Conservation (phyloP, 257 asterid species). For the Hygrophila difformis region DNA sequence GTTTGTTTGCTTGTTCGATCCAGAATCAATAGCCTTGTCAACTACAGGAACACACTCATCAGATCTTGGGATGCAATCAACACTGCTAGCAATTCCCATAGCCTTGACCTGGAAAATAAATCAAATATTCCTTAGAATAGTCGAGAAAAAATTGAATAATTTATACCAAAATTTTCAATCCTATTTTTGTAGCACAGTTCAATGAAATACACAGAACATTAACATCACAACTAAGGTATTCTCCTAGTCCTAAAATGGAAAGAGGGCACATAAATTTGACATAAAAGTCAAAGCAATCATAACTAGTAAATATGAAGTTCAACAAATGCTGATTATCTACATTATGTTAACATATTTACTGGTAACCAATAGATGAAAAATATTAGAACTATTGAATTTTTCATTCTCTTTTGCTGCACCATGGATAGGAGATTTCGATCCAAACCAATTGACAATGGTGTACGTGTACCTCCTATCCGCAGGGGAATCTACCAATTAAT, state of each 20-base stretch:
- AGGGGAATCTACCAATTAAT: too few relatives aligned
- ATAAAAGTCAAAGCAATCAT: not conserved
- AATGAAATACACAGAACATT: too few relatives aligned
- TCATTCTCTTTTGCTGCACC: not conserved
- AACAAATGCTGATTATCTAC: not conserved
- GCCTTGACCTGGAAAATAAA: slow-evolving; percentile 70
- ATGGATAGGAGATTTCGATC: too few relatives aligned
- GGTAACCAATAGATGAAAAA: not conserved
- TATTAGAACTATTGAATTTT: not conserved
- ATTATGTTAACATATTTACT: not conserved
- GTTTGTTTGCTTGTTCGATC: slow-evolving; percentile 61
- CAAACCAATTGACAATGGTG: too few relatives aligned
- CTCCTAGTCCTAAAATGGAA: too few relatives aligned
- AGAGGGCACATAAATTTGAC: not conserved
- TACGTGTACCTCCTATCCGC: too few relatives aligned
- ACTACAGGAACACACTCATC: slow-evolving; percentile 99
- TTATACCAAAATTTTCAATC: too few relatives aligned
- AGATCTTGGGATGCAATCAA: slow-evolving; percentile 51
- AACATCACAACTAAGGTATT: too few relatives aligned
- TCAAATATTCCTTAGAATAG: too few relatives aligned
- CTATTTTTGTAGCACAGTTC: too few relatives aligned
- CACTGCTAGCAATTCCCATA: slow-evolving; percentile 47
- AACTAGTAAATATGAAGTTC: not conserved
- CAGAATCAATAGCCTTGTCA: slow-evolving; percentile 93
- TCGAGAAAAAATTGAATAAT: too few relatives aligned